Percentiles rank a stretch among this genome's conserved stretches.
These are phyloP conservation scores for Epichloe brachyelytri DNA, from an alignment of 2,329 filamentous ascomycete genomes.

Conservation along the genomic window DNA sequence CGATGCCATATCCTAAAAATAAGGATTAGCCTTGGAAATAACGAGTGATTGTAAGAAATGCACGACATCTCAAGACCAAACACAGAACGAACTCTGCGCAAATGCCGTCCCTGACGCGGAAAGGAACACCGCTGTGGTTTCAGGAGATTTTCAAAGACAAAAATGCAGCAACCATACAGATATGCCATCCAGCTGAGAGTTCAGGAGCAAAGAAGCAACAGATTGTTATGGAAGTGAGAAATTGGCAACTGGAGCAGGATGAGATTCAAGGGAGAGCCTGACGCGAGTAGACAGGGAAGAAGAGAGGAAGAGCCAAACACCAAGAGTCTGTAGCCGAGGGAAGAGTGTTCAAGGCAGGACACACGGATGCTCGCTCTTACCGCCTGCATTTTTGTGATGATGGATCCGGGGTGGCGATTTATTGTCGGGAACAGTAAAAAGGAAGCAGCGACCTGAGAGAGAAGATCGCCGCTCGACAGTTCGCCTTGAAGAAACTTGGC, in stretches of 20 bases:
- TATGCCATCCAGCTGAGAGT: conserved; percentile 2
- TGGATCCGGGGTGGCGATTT: background rate
- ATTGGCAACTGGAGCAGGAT: conserved; percentile 13
- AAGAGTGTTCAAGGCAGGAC: conserved; percentile 1
- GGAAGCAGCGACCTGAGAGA: conserved; percentile 5
- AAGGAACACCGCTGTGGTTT: background rate
- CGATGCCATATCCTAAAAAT: conserved; percentile 25
- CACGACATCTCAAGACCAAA: conserved; percentile 2
- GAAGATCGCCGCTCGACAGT: background rate
- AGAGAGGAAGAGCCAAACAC: background rate
- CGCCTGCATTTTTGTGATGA: conserved; percentile 1
- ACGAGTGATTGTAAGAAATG: conserved; percentile 6
- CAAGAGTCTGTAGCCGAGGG: conserved; percentile 1
- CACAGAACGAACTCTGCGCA: conserved; percentile 1
- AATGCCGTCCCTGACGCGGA: background rate
- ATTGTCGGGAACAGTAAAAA: background rate
- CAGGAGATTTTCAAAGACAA: conserved; percentile 5
- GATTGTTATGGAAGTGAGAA: conserved; percentile 8
- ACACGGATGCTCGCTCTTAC: conserved; percentile 4
- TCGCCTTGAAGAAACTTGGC: background rate
- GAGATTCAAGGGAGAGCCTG: conserved; percentile 5
- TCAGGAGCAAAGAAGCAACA: conserved; percentile 14
- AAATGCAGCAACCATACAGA: conserved; percentile 16
- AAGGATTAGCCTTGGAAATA: conserved; percentile 8
- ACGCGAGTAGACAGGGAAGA: conserved; percentile 3